Percentiles rank a stretch among this genome's conserved stretches.
These are phyloP conservation scores for Aquanectria penicillioides DNA, from an alignment of 2,329 filamentous ascomycete genomes.

Conservation along the genomic window DNA sequence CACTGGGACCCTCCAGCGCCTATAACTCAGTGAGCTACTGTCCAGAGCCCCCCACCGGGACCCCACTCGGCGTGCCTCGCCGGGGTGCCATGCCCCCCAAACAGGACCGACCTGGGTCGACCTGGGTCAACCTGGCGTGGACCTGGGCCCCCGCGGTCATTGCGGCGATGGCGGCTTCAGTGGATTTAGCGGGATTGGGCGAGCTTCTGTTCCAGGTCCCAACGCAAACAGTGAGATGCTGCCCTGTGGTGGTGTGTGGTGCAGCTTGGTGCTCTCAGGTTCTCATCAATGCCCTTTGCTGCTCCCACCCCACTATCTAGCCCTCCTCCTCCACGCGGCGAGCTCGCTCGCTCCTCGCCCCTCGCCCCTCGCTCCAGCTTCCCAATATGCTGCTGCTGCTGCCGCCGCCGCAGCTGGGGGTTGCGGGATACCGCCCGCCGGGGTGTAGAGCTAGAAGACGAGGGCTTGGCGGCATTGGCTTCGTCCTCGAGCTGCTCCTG, in stretches of 20 bases:
- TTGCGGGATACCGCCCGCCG: conserved; percentile 8
- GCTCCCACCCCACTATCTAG: neutral
- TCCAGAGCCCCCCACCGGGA: conserved; percentile 34
- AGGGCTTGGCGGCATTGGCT: neutral
- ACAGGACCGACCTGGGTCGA: conserved; percentile 19
- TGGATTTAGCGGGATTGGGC: neutral
- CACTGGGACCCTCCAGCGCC: conserved; percentile 22
- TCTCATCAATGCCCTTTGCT: too few relatives aligned
- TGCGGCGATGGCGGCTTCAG: conserved; percentile 25
- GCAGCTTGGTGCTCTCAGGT: too few relatives aligned
- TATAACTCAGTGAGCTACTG: conserved; percentile 4
- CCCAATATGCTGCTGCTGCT: conserved; percentile 3
- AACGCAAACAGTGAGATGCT: conserved; percentile 7
- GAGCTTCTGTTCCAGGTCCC: conserved; percentile 6
- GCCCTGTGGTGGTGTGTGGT: neutral
- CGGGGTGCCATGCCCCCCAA: conserved; percentile 30
- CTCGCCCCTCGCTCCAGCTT: conserved; percentile 1
- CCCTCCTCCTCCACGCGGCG: neutral
- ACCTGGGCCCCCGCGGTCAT: conserved; percentile 28
- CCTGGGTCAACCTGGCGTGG: conserved; percentile 12
- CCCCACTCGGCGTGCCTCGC: conserved; percentile 40
- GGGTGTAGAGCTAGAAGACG: neutral
- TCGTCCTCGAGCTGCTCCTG: neutral
- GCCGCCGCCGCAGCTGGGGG: neutral
- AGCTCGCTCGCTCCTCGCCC: neutral